Base-by-base conservation (phyloP, 2,329 filamentous ascomycete genomes). In the Elsinoe batatas region DNA sequence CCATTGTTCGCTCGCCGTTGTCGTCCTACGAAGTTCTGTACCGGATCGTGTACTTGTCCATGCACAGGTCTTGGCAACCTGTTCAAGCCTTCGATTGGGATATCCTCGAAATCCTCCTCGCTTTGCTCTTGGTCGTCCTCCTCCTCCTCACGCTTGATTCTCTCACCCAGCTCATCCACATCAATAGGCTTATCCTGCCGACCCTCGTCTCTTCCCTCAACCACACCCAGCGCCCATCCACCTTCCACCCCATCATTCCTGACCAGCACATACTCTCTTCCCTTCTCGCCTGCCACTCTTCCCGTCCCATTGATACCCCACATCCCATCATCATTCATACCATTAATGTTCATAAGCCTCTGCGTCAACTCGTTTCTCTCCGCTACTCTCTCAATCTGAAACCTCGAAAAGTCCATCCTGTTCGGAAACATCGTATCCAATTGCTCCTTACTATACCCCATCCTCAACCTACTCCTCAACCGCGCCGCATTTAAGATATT, bases 361-460 rank as follows among this genome's bases (percentile, higher is more conserved):
- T 98, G 93, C 0, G 94, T 98, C 30, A 98, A 78, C 60, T 95
- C 87, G 64, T 98, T 98, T 50, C 94, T 79, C 72, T 98, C 91
- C 62, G 80, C 82, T 10, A 97, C 94, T 57, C 93, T 79, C 67
- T 97, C 93, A 57, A 98, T 95, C 70, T 98, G 93, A 65, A 98
- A 98, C 59, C 79, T 85, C 1, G 91, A 96, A 66, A 98, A 98
- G 0, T 86, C 93, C 90, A 98, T 96, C 22, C 93, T 83, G 68
- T 98, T 87, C 0, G 93, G 91, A 67, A 98, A 98, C 93, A 98
- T 98, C 44, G 79, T 81, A 62, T 97, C 91, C 12, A 98, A 73
- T 70, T 98, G 93, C 61, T 98, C 91, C 70, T 97, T 97, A 56
- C 88, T 95, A 64, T 95, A 81, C 0, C 93, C 93, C 91, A 98